Evolutionary conservation across 257 asterid genomes (phyloP).

Genomic region (Oldenlandia corymbosa): DNA sequence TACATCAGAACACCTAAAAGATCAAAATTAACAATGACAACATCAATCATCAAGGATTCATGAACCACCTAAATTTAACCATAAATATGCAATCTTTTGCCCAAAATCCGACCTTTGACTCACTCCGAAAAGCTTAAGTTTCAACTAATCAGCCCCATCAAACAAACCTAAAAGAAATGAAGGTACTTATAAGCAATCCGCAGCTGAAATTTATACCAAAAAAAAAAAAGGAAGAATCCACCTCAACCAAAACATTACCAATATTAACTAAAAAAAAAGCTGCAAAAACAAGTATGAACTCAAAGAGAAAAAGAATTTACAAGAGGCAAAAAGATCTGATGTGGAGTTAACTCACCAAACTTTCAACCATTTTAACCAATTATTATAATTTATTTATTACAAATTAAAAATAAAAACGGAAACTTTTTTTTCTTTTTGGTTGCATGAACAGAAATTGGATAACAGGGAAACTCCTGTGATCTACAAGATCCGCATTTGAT

Average conservation of each 20-base stretch:
- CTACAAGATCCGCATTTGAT: slow-evolving; percentile 15
- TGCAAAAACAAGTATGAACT: not conserved
- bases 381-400: no score
- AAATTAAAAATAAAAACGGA: not conserved
- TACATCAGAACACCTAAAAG: not conserved
- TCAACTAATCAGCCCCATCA: not conserved
- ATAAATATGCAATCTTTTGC: not conserved
- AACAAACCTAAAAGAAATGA: not conserved
- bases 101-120: not conserved
- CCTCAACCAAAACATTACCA: not conserved
- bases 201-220: not conserved
- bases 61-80: not conserved
- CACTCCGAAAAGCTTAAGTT: not conserved
- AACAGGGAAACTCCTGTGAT: not conserved
- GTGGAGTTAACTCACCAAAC: not conserved
- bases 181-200: not conserved
- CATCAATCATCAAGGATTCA: no score
- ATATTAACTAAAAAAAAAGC: not conserved
- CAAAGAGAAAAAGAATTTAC: not conserved
- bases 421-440: not conserved
- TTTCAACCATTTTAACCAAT: not conserved
- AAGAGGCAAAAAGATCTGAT: slow-evolving; percentile 9
- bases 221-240: not conserved
- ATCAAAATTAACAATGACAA: not conserved
- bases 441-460: not conserved